Conservation (phyloP, 1,284 basidiomycete genomes). For the Ustilago vetiveriae region DNA sequence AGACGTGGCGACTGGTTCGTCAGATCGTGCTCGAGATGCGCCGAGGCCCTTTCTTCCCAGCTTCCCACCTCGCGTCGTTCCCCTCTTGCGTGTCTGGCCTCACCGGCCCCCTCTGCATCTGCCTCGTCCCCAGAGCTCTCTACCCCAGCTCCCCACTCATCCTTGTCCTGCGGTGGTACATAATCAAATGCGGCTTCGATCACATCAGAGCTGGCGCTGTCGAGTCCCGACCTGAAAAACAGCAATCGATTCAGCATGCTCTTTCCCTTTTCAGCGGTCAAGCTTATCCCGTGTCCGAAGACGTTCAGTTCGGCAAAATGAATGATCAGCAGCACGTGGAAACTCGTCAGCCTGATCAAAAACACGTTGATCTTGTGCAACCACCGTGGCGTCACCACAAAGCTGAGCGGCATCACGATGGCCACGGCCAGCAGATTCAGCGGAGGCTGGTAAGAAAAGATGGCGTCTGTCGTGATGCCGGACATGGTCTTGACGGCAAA, state of each 20-base stretch:
- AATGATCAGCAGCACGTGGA: slow-evolving; percentile 83
- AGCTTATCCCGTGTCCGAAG: slow-evolving; percentile 47
- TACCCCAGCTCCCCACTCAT: slow-evolving; percentile 20
- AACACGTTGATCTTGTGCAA: slow-evolving; percentile 73
- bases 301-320: slow-evolving; percentile 82
- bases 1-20: neutral
- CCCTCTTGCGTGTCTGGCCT: neutral
- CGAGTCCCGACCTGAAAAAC: slow-evolving; percentile 19
- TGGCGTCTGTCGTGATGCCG: slow-evolving; percentile 83
- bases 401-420: slow-evolving; percentile 52
- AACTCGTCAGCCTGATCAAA: slow-evolving; percentile 77
- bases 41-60: slow-evolving; percentile 32
- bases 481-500: slow-evolving; percentile 72
- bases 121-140: slow-evolving; percentile 21
- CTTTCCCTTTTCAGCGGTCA: slow-evolving; percentile 51
- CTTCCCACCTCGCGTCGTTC: slow-evolving; percentile 6
- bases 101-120: slow-evolving; percentile 11
- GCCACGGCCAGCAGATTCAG: slow-evolving; percentile 68
- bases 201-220: slow-evolving; percentile 29
- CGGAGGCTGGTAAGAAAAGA: slow-evolving; percentile 93
- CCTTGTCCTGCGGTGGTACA: slow-evolving; percentile 16
- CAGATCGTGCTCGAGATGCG: slow-evolving; percentile 13
- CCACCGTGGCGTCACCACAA: slow-evolving; percentile 49
- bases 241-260: slow-evolving; percentile 29
- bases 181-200: slow-evolving; percentile 49